Percentiles rank a stretch among this genome's conserved stretches.
Conservation (phyloP, 768 basidiomycete genomes). For the Leccinum uliginosum region DNA sequence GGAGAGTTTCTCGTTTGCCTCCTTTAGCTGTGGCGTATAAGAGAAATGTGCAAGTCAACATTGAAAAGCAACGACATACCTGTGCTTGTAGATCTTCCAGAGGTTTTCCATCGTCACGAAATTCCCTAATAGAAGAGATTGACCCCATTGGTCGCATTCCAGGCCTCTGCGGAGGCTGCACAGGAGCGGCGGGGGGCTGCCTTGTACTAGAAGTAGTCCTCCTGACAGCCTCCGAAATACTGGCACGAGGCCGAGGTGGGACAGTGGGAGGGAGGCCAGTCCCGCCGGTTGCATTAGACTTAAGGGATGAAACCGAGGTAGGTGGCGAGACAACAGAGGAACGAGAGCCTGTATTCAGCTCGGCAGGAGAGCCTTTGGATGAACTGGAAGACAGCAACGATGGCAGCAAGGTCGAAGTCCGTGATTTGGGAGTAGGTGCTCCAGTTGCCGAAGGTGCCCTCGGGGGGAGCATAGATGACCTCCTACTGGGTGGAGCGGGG, state of each 20-base stretch:
- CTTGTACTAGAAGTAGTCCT: slow-evolving; percentile 42
- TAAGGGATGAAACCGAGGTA: slow-evolving; percentile 45
- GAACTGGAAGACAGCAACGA: slow-evolving; percentile 22
- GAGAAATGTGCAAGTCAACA: slow-evolving; percentile 1
- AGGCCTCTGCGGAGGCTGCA: slow-evolving; percentile 33
- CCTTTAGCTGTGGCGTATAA: slow-evolving; percentile 46
- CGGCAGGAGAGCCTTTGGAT: slow-evolving; percentile 17
- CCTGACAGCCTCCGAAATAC: slow-evolving; percentile 62
- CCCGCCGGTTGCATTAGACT: slow-evolving; percentile 33
- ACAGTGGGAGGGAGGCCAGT: slow-evolving; percentile 22
- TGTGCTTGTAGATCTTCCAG: slow-evolving; percentile 57
- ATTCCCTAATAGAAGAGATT: slow-evolving; percentile 71
- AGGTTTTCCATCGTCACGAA: slow-evolving; percentile 57
- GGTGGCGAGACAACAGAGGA: slow-evolving; percentile 55
- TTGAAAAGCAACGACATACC: slow-evolving; percentile 32
- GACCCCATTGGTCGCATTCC: slow-evolving; percentile 50
- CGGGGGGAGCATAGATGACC: slow-evolving; percentile 30
- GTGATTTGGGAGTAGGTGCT: slow-evolving; percentile 36
- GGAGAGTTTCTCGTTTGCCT: slow-evolving; percentile 49
- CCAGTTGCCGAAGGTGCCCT: slow-evolving; percentile 39
- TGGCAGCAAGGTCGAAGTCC: slow-evolving; percentile 27
- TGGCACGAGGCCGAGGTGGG: slow-evolving; percentile 55
- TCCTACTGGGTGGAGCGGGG: slow-evolving; percentile 31
- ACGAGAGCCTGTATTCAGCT: slow-evolving; percentile 34
- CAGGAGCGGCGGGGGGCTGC: slow-evolving; percentile 22